Conservation (phyloP, 352 stramenopile genomes). For the Vaucheria bursata region DNA sequence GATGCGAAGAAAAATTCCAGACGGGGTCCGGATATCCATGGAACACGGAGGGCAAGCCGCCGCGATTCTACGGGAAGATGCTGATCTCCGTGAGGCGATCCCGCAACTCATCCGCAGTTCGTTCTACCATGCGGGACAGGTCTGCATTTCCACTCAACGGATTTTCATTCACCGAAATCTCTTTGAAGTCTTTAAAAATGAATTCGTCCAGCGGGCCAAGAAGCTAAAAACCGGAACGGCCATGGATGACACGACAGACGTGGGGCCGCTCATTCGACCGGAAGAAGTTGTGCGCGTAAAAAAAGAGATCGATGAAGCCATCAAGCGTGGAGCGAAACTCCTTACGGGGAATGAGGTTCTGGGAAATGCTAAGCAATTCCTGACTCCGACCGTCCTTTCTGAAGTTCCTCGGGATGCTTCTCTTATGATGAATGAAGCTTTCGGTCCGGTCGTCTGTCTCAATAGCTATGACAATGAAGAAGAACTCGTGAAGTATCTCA, state of each 20-base stretch:
- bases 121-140: slow-evolving; percentile 11
- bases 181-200: neutral
- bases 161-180: neutral
- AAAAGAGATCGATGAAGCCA: neutral
- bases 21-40: neutral
- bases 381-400: neutral
- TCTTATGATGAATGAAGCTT: neutral
- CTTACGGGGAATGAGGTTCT: too few relatives aligned
- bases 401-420: neutral
- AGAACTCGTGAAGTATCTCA: neutral
- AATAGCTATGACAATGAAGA: neutral
- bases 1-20: neutral
- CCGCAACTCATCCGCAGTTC: neutral
- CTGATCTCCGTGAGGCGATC: slow-evolving; percentile 1
- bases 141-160: slow-evolving; percentile 7
- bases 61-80: neutral
- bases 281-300: neutral
- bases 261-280: slow-evolving; percentile 5
- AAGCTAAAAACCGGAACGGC: neutral
- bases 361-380: too few relatives aligned
- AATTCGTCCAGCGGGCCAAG: neutral
- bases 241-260: neutral
- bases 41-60: slow-evolving; percentile 1
- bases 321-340: neutral
- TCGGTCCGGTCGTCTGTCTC: neutral